These are phyloP conservation scores for Ascochyta viciae-villosae DNA, from an alignment of 2,329 filamentous ascomycete genomes.

Conservation along the genomic window DNA sequence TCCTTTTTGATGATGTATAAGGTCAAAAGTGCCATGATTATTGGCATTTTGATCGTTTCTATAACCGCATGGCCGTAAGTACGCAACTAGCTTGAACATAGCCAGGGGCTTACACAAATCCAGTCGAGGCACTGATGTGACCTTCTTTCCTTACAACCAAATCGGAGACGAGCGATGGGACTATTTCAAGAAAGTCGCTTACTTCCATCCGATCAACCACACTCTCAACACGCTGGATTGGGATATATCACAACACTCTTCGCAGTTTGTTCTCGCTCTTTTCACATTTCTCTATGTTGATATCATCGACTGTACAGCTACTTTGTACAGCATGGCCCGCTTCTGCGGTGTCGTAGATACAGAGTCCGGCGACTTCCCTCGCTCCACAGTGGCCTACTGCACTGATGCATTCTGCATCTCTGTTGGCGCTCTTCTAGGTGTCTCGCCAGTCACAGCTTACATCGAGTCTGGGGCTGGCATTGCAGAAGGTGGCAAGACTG, in stretches of 20 bases:
- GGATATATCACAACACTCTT: constrained; percentile 70
- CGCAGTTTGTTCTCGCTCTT: constrained; percentile 80
- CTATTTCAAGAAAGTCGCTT: constrained; percentile 86
- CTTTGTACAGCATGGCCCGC: constrained; percentile 86
- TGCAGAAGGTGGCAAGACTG: constrained; percentile 83
- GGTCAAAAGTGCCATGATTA: constrained; percentile 84
- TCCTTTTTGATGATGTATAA: constrained; percentile 83
- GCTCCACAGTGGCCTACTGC: constrained; percentile 82
- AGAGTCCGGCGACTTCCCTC: constrained; percentile 84
- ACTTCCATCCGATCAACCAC: constrained; percentile 76
- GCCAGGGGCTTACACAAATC: constrained; percentile 23
- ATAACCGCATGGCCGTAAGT: constrained; percentile 82
- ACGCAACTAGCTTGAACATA: background rate
- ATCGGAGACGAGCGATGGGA: constrained; percentile 74
- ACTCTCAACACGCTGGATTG: constrained; percentile 77
- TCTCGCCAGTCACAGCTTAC: constrained; percentile 83
- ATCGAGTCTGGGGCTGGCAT: constrained; percentile 89
- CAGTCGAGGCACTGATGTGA: constrained; percentile 71
- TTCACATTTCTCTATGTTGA: constrained; percentile 93
- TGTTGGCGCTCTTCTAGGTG: constrained; percentile 78
- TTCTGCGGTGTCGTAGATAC: constrained; percentile 83
- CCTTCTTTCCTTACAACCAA: constrained; percentile 76
- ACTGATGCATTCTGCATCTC: constrained; percentile 84
- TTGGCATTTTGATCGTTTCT: constrained; percentile 80
- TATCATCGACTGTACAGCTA: constrained; percentile 86